Evolutionary conservation across 2,329 filamentous ascomycete genomes (phyloP), one percentile per base, ranked within the genome.

Genomic region (Graphiopsis chlorocephala): DNA sequence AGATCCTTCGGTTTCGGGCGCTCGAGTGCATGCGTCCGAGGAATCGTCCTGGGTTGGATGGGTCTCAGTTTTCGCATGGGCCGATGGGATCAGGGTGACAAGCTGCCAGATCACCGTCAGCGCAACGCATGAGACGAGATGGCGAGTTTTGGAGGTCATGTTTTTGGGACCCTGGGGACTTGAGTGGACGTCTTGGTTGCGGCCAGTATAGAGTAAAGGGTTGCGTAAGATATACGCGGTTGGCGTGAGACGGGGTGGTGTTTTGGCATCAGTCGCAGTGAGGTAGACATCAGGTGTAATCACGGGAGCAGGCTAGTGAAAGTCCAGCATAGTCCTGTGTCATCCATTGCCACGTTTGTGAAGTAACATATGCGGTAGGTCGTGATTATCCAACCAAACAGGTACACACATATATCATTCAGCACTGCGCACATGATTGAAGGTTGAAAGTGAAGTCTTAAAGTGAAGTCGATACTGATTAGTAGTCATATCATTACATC

Each of bases 401-500:
- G 14, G 2, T 10, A 53, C 15, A 29, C 15, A n/a, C 31, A 20
- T 8, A 20, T 14, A 1, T 8, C n/a, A n/a, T n/a, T 29, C 17
- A 20, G 26, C 15, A n/a, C 3, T 14, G 26, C 4, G 26, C 15
- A 31, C 25, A 29, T 33, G 26, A 48, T n/a, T 23, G 14, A 12
- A 31, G 12, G 26, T 48, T n/a, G 25, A 59, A 25, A 14, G 28
- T 48, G 26, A 33, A 31, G n/a, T 60, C 25, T n/a, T n/a, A 59
- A 25, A 14, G 28, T 48, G 26, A 33, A 31, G n/a, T 60, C 25
- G 28, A 25, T 48, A 47, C 47, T 33, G 23, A 61, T 61, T 61
- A 61, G 23, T 61, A 52, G 59, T 31, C 45, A 61, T 61, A 61
- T 53, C 47, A 35, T 61, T 61, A 61, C 47, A 61, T 38, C 38